phyloP scores from a whole-genome alignment of 495 filamentous ascomycete species.

The Talaromyces stipitatus region DNA sequence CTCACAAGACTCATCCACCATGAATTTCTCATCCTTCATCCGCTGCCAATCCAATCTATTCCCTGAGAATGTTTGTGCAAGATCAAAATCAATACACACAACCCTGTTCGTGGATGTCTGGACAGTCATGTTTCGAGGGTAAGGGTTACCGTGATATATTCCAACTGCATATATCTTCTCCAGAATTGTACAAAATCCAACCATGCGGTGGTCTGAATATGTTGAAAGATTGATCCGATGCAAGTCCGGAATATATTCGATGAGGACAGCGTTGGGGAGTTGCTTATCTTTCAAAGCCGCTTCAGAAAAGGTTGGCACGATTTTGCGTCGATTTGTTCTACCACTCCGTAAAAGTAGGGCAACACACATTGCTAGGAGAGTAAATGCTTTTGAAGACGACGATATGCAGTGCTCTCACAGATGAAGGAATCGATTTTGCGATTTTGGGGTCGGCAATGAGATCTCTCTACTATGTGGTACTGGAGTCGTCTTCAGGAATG shows the following conservation, averaged over 20 bases:
- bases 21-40: constrained; percentile 8
- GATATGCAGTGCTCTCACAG: constrained; percentile 16
- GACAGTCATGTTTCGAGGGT: constrained; percentile 19
- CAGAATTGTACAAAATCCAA: constrained; percentile 14
- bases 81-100: constrained; percentile 22
- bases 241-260: constrained; percentile 19
- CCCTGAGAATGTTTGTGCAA: constrained; percentile 14
- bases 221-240: constrained; percentile 13
- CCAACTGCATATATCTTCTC: constrained; percentile 13
- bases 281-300: constrained; percentile 12
- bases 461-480: constrained; percentile 12
- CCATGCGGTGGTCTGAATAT: constrained; percentile 8
- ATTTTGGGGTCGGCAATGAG: constrained; percentile 8
- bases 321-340: constrained; percentile 12
- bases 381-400: constrained; percentile 14
- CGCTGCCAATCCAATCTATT: background rate
- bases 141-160: constrained; percentile 14
- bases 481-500: background rate
- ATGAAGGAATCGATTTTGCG: constrained; percentile 14
- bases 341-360: constrained; percentile 18
- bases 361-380: constrained; percentile 13
- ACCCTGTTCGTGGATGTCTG: constrained; percentile 7
- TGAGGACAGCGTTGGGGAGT: constrained; percentile 16
- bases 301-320: constrained; percentile 10
- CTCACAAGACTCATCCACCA: constrained; percentile 16